Base-by-base conservation (phyloP, 148 eudicot genomes). In the Heliamphora exappendiculata region DNA sequence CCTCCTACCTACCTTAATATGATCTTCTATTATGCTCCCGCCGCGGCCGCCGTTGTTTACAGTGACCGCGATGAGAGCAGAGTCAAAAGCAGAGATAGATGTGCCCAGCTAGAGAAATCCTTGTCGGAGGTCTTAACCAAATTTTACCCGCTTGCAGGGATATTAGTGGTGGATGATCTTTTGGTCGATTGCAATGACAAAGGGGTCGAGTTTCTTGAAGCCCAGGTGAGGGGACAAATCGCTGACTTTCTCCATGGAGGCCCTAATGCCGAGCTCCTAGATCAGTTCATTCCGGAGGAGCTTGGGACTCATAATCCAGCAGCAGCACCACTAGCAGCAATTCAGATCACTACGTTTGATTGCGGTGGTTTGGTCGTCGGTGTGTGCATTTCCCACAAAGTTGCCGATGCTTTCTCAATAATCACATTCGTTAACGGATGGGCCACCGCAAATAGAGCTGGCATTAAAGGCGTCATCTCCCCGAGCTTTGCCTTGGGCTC, bases 61-160 rank as follows among this genome's bases (percentile, higher is more conserved):
- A n/a, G n/a, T n/a, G n/a, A n/a, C n/a, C n/a, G n/a, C 0, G 70
- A 49, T 7, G 44, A 60, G 10, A 33, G 3, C n/a, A 20, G 16
- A n/a, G 44, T 1, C 0, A 28, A n/a, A 13, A 31, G 7, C 71
- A 63, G 24, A 16, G 29, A 63, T 17, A 62, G 19, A 50, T 53
- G 55, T 19, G 11, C n/a, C 44, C 66, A 57, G 17, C 34, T 82
- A 54, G 75, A 75, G 64, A 44, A 75, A 31, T 82, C 85, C 0
- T 29, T 82, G 0, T 28, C 80, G 2, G 51, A 78, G 20, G 65
- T 57, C 22, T 65, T 82, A 12, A 62, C 70, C 11, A 39, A 37
- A 34, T 74, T 67, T 17, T 82, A 82, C 74, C 85, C 85, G 0
- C 75, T 82, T 41, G 82, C 85, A 0, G 85, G 82, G 1, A 78